Evolutionary conservation across 495 filamentous ascomycete species (phyloP), one percentile per base, ranked within the genome.

Genomic region (Aspergillus bertholletiae): DNA sequence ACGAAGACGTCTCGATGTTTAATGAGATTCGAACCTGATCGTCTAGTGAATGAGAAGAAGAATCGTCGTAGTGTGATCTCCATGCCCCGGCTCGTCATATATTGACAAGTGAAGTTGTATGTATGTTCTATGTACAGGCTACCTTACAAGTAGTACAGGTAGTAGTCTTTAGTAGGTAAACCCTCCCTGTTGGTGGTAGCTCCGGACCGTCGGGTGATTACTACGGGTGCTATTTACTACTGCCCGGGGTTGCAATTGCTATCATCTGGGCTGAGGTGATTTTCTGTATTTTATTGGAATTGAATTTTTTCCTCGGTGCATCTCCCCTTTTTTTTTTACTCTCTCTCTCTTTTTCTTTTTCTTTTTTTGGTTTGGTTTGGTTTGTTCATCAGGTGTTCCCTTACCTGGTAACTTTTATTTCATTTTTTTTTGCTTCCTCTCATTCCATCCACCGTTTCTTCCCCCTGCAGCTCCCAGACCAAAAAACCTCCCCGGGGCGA

Each of bases 301-400:
- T n/a, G n/a, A n/a, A n/a, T n/a, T n/a, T n/a, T n/a, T n/a, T n/a
- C n/a, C n/a, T n/a, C n/a, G n/a, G n/a, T 53, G 28, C 48, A 18
- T 53, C 28, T 51, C 39, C 22, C 15, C 27, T 21, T 48, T 53
- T 35, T 60, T 67, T 69, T 59, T 59, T 55, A 57, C 52, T 54
- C 55, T 53, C 48, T 57, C 59, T 28, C 26, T 28, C 26, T 28
- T 28, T 8, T 28, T 28, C 22, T 40, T 20, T 30, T 30, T 15
- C 22, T 27, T 52, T 40, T 52, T 40, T 44, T 20, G 26, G 26
- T 28, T n/a, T n/a, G n/a, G n/a, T 11, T 32, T 32, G 7, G 3
- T 32, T 32, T 32, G 30, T 32, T 32, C 30, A 13, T 21, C 43
- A n/a, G n/a, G n/a, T n/a, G n/a, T n/a, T n/a, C n/a, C n/a, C n/a